Percentiles rank a stretch among this genome's conserved stretches.
Evolutionary conservation across 306 rosid species (phyloP).

Genomic region (Vigna reflexopilosa): DNA sequence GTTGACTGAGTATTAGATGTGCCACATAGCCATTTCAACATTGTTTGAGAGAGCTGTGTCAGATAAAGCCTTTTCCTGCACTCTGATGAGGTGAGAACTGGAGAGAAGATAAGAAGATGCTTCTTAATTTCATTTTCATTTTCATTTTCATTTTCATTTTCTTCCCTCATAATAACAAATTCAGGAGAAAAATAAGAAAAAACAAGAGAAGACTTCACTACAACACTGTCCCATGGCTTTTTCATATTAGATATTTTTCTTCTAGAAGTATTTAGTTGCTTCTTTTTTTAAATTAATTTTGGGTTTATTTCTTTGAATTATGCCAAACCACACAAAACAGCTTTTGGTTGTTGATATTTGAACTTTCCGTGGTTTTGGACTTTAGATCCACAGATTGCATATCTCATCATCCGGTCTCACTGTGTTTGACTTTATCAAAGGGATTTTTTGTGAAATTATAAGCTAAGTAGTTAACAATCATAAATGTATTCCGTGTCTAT

Average conservation of each 20-base stretch:
- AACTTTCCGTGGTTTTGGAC: slow-evolving; percentile 40
- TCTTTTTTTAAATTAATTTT: neutral
- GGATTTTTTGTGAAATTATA: slow-evolving; percentile 9
- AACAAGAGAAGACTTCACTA: neutral
- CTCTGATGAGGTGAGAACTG: neutral
- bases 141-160: neutral
- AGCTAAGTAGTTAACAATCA: neutral
- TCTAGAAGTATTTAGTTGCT: too few relatives aligned
- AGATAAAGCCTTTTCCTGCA: slow-evolving; percentile 11
- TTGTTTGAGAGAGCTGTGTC: slow-evolving; percentile 45
- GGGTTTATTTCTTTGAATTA: slow-evolving; percentile 7
- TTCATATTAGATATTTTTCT: neutral
- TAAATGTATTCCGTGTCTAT: neutral
- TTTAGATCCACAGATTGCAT: slow-evolving; percentile 41
- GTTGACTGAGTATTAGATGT: slow-evolving; percentile 52
- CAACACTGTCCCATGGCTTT: neutral
- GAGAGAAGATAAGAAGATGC: slow-evolving; percentile 33
- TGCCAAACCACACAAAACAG: neutral
- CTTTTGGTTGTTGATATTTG: neutral
- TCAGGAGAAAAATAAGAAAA: neutral
- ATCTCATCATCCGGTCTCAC: slow-evolving; percentile 48
- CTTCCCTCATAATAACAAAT: neutral
- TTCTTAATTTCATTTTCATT: neutral
- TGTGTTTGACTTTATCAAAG: slow-evolving; percentile 48
- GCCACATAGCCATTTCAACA: slow-evolving; percentile 61